Base-by-base conservation (phyloP, 2,329 filamentous ascomycete genomes). In the Xylaria sp. region DNA sequence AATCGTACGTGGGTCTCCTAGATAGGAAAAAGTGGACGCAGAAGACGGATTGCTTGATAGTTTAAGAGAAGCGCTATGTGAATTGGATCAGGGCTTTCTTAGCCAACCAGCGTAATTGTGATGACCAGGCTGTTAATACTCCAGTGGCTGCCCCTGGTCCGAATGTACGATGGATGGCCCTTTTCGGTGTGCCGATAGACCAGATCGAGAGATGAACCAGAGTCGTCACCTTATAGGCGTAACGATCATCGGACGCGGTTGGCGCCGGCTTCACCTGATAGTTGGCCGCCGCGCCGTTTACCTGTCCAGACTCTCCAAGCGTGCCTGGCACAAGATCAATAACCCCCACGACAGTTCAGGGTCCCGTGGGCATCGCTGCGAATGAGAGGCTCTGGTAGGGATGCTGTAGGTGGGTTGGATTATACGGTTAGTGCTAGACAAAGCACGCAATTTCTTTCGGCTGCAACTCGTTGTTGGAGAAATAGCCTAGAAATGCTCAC, bases 371-470 rank as follows among this genome's bases (percentile, higher is more conserved):
- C 68, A 72, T 71, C 28, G 54, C 66, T 49, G 33, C 71, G 63
- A 71, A 71, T 72, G 48, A 62, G 49, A 62, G 6, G 12, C 20
- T 48, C 36, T 49, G 28, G 41, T 39, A 41, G 49, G 36, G 62
- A 55, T 43, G 3, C 46, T 46, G 62, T 28, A n/a, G 52, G 66
- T 62, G 67, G 67, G 64, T 10, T 66, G 51, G 43, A 20, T 49
- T 49, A 62, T 66, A 63, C 66, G 55, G 49, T 57, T 25, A 49
- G 67, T 55, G 63, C 57, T 58, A 65, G 71, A 31, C 25, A 18
- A 33, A 76, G 75, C 75, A 75, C 74, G 75, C 73, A 75, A 76
- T 74, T 51, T 10, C 46, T 62, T 31, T 41, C 54, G 57, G 57
- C 70, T 72, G 69, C 71, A 67, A 72, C 70, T 66, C 25, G 68